Percentiles rank a stretch among this genome's conserved stretches.
These are phyloP conservation scores for Simmondsia chinensis DNA, from an alignment of 148 eudicot genomes.

Conservation along the genomic window DNA sequence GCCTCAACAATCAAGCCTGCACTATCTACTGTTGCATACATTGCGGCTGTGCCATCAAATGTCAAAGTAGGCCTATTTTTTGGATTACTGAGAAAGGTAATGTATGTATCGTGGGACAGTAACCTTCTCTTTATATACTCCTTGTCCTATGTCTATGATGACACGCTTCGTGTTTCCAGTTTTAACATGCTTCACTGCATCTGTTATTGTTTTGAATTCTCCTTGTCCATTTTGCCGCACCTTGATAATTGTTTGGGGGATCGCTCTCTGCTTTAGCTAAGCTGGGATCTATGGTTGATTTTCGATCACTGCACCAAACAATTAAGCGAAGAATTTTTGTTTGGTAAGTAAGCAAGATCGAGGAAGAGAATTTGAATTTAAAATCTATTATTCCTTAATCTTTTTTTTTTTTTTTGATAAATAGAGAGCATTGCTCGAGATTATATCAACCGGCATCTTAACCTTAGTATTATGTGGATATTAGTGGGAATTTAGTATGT, in stretches of 20 bases:
- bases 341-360: too few species aligned
- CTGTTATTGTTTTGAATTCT: conserved; percentile 42
- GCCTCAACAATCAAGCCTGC: conserved; percentile 49
- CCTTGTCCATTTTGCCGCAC: conserved; percentile 42
- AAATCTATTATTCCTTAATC: too few species aligned
- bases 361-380: too few species aligned
- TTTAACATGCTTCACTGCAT: conserved; percentile 49
- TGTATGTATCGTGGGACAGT: conserved; percentile 28
- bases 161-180: conserved; percentile 45
- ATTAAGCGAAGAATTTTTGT: too few species aligned
- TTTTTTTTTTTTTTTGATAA: too few species aligned
- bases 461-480: too few species aligned
- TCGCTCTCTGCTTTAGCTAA: conserved; percentile 39
- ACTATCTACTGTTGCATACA: conserved; percentile 50
- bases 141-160: conserved; percentile 39
- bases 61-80: conserved; percentile 29
- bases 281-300: conserved; percentile 25
- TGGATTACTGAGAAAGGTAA: conserved; percentile 45
- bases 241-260: conserved; percentile 14
- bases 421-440: too few species aligned
- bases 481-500: too few species aligned
- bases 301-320: conserved; percentile 12
- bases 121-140: conserved; percentile 54
- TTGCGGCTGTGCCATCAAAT: conserved; percentile 39
- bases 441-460: too few species aligned